Base-by-base conservation (phyloP, 345 rosid species). In the Ailanthus altissimus region DNA sequence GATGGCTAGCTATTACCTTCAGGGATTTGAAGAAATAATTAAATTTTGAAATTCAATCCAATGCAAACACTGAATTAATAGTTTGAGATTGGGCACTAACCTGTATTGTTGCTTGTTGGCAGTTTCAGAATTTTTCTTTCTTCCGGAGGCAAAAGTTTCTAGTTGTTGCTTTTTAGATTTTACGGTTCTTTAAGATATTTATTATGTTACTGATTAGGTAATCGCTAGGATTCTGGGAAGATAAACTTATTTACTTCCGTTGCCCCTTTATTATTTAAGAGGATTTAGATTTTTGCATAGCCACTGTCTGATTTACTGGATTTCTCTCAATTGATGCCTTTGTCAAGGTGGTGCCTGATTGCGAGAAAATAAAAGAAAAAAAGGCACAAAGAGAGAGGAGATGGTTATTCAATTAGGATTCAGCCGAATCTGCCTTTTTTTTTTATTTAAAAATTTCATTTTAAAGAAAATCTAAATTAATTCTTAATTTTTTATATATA, bases 11-110 rank as follows among this genome's bases (percentile, higher is more conserved):
- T 13, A n/a, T 56, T 57, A n/a, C n/a, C 21, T 5, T 7, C 5
- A 63, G 46, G 11, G 61, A 36, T 70, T 70, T 70, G 32, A 38
- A n/a, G 62, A 54, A 36, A 36, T 54, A 70, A 54, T 20, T 53
- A 53, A 58, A 45, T 49, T 26, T 49, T 1, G 5, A 38, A 32
- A 21, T 74, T 61, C 36, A 58, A n/a, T 53, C 12, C 46, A 21
- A n/a, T 67, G 25, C 40, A 5, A 46, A 36, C 42, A 4, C 18
- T 28, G 25, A 66, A 26, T 61, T 13, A 28, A 13, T 73, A 18
- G 11, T 6, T 25, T 25, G 43, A 59, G 56, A 59, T 56, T 57
- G 8, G 56, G 45, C n/a, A 36, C 46, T 18, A 32, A 36, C 43
- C 5, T 32, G 11, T 32, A 23, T 8, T 25, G 54, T 73, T 73